A percentile compares a stretch with the other conserved stretches of the same genome.
Evolutionary conservation across 2,329 filamentous ascomycete species (phyloP).

Genomic region (Fusarium caatingaense): DNA sequence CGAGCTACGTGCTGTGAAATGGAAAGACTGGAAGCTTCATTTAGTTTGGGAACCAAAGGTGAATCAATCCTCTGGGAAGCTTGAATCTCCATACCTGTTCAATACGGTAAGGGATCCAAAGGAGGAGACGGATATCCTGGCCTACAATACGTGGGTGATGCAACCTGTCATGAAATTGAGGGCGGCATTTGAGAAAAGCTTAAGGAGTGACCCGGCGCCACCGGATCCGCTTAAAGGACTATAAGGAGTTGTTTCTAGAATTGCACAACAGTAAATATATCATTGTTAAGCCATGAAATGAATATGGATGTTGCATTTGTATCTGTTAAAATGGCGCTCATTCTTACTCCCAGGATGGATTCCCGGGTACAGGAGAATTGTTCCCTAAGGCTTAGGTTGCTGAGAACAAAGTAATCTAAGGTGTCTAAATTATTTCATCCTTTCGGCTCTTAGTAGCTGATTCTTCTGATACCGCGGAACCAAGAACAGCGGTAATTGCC

Average conservation of each 20-base stretch:
- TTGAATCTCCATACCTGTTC: constrained; percentile 51
- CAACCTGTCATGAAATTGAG: constrained; percentile 48
- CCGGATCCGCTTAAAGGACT: constrained; percentile 48
- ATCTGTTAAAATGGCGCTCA: no score
- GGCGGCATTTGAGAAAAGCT: constrained; percentile 44
- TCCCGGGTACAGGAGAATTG: no score
- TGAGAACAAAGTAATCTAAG: no score
- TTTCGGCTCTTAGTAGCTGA: no score
- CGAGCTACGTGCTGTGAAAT: constrained; percentile 50
- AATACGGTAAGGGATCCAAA: constrained; percentile 49
- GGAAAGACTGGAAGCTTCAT: constrained; percentile 52
- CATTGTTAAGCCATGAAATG: neutral
- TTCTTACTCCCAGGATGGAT: no score
- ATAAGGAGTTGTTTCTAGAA: neutral
- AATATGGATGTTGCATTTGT: neutral
- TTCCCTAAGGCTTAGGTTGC: no score
- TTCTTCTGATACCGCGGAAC: no score
- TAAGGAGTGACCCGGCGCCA: constrained; percentile 48
- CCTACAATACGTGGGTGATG: constrained; percentile 50
- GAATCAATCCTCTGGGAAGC: constrained; percentile 47
- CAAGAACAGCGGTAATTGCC: no score
- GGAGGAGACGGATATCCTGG: constrained; percentile 49
- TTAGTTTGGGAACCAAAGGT: constrained; percentile 52
- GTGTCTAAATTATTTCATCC: no score
- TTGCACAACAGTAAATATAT: fast-evolving